Base-by-base conservation (phyloP, 345 rosid species). In the Melaleuca alternifolia region DNA sequence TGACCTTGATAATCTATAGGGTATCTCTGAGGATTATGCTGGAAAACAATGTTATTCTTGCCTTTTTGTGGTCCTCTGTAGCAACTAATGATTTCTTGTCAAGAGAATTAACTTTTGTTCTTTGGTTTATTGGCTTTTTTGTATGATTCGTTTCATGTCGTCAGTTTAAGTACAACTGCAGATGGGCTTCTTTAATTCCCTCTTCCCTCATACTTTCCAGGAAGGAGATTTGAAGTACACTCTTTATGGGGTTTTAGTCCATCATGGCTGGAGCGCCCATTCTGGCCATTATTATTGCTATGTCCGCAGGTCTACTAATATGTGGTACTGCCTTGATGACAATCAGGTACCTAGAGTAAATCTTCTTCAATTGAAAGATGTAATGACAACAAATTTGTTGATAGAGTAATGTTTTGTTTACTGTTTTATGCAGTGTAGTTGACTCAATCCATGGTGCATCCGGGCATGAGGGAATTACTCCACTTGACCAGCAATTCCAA, bases 301-400 rank as follows among this genome's bases (percentile, higher is more conserved):
- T 92, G 95, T 97, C 88, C 98, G 99, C 61, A 96, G 99, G 51
- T 93, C 99, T 83, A 95, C 92, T 88, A 96, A 97, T 89, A 92
- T 94, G 93, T 97, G 99, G 99, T 90, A 96, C 90, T 93, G 93
- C 65, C 99, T 97, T 51, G 97, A 97, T 87, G 99, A 97, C 90
- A 96, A 96, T 85, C 89, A 91, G 97, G 99, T 97, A 93, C 82
- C 28, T 51, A 9, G 48, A 71, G 44, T 10, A n/a, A n/a, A n/a
- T n/a, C n/a, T n/a, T n/a, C n/a, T n/a, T n/a, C n/a, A n/a, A n/a
- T n/a, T n/a, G n/a, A n/a, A n/a, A n/a, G n/a, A n/a, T n/a, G n/a
- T n/a, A n/a, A n/a, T n/a, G n/a, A n/a, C n/a, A n/a, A n/a, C n/a
- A n/a, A n/a, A 84, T 87, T 71, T 76, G 85, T 26, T 81, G 50